Percentiles rank a stretch among this genome's conserved stretches.
Evolutionary conservation across 1,284 basidiomycete species (phyloP).

Genomic region (Ceratobasidium sp.): DNA sequence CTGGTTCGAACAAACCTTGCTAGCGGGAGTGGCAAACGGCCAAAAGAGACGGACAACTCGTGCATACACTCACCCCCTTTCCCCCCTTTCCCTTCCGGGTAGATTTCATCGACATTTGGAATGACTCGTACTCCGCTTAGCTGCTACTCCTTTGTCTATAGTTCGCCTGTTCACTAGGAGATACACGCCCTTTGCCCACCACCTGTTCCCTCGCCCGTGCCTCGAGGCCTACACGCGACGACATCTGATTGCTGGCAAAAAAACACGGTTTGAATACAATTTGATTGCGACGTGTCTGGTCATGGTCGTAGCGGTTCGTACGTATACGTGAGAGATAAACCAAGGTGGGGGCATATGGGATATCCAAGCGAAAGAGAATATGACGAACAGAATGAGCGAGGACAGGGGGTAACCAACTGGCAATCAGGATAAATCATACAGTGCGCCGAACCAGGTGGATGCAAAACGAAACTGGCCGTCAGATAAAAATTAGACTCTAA

Average conservation of each 20-base stretch:
- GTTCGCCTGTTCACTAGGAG: not conserved
- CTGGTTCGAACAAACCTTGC: too few species aligned
- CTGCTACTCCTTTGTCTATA: not conserved
- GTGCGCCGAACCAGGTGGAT: not conserved
- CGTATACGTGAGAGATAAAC: constrained; percentile 1
- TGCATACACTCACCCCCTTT: constrained; percentile 9
- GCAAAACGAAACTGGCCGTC: constrained; percentile 1
- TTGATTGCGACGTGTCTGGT: constrained; percentile 16
- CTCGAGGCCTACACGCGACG: constrained; percentile 13
- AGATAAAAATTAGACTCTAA: constrained; percentile 27
- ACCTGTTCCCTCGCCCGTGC: not conserved
- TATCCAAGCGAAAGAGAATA: not conserved
- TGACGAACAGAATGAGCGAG: not conserved
- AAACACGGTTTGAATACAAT: constrained; percentile 22
- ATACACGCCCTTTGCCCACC: constrained; percentile 15
- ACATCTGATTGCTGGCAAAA: not conserved
- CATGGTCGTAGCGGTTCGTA: not conserved
- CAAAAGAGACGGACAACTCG: not conserved
- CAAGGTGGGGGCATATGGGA: not conserved
- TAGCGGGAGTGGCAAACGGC: not conserved
- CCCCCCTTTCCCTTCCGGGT: not conserved
- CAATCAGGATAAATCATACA: not conserved
- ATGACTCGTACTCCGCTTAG: not conserved
- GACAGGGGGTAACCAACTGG: constrained; percentile 2
- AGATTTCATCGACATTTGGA: not conserved